Base-by-base conservation (phyloP, 257 asterid species). In the Fraxinus anomala region DNA sequence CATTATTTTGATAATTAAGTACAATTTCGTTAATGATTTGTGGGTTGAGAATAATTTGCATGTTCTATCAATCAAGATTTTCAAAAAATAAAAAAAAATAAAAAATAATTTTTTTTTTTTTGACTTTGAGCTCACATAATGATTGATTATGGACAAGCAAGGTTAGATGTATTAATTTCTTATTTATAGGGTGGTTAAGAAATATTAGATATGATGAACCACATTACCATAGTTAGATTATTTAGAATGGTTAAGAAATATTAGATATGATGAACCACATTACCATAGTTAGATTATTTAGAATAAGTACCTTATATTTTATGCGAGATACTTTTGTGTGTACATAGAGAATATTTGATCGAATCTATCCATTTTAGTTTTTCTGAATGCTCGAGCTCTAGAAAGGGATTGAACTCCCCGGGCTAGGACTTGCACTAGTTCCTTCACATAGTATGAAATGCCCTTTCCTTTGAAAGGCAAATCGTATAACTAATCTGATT, bases 11-110 rank as follows among this genome's bases (percentile, higher is more conserved):
- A 73, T 74, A 76, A 76, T 70, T 76, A 74, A 77, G 61, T 34
- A 65, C 68, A 76, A 65, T 73, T 74, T 63, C 31, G 24, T 71
- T 61, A 28, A 71, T 76, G 19, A 51, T 47, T 75, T 80, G 83
- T 39, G 73, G 63, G 31, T 36, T 76, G 79, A 76, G 80, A 79
- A 84, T 81, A 68, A 5, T 40, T 24, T 77, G 70, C 77, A 80
- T 76, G 77, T 80, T 77, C 65, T 47, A 47, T 73, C 34, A 70
- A 23, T 56, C 75, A 66, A 68, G 42, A 63, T 59, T 73, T 24
- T 81, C 51, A 40, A 70, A 71, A 59, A 28, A 28, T 28, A 28
- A 28, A 28, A 28, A 28, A 28, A 28, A 28, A 28, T 1, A 28
- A 28, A 28, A 28, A 28, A 28, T 28, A n/a, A n/a, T n/a, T n/a